phyloP scores from a whole-genome alignment of 768 basidiomycete species.

The Gymnopilus junonius region DNA sequence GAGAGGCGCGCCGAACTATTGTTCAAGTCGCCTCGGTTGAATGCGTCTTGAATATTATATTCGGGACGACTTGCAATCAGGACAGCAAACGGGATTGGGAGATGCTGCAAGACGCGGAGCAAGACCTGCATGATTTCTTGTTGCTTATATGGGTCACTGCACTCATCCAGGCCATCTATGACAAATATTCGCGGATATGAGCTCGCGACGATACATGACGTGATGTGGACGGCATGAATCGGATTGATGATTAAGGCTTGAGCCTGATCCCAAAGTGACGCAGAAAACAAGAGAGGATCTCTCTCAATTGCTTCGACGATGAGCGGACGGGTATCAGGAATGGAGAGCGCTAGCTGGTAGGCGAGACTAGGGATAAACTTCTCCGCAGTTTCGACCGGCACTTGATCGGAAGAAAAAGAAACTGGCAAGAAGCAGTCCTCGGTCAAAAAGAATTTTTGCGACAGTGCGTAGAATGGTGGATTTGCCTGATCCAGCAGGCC shows the following conservation, averaged over 20 bases:
- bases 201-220: neutral
- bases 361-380: neutral
- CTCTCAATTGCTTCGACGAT: neutral
- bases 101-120: neutral
- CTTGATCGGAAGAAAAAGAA: neutral
- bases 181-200: neutral
- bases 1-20: neutral
- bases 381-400: neutral
- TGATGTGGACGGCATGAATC: neutral
- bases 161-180: neutral
- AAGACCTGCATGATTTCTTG: neutral
- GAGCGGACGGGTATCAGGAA: neutral
- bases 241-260: neutral
- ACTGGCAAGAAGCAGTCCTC: neutral
- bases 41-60: neutral
- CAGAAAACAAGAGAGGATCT: neutral
- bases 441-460: neutral
- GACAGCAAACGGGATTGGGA: neutral
- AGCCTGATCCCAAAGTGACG: neutral
- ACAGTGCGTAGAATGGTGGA: neutral
- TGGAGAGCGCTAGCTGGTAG: neutral
- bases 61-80: neutral
- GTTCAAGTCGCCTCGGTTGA: neutral
- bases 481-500: neutral
- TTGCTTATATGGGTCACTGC: neutral